Conservation (phyloP, 2,329 filamentous ascomycete species). For the Hypoxylon sp. region DNA sequence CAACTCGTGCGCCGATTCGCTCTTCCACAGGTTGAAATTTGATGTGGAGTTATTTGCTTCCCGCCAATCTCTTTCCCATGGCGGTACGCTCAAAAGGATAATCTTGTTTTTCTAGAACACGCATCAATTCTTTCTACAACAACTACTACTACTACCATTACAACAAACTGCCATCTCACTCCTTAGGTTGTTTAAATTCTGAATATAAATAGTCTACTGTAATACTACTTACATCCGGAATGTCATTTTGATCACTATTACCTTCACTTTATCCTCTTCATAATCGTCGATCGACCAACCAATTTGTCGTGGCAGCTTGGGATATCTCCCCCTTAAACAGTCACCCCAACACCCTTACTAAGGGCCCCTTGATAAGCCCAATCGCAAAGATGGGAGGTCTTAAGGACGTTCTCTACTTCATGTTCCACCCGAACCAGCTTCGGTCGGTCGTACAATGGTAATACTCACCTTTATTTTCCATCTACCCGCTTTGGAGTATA, state of each 20-base stretch:
- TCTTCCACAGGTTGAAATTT: constrained; percentile 32
- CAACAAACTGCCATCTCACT: constrained; percentile 5
- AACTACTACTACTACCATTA: neutral
- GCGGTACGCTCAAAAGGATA: constrained; percentile 22
- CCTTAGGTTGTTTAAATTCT: constrained; percentile 1
- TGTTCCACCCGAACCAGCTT: constrained; percentile 82
- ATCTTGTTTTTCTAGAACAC: constrained; percentile 34
- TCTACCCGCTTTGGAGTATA: constrained; percentile 13
- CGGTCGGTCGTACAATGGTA: constrained; percentile 92
- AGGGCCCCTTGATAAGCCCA: constrained; percentile 9
- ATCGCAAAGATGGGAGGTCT: constrained; percentile 67
- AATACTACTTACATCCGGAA: constrained; percentile 28
- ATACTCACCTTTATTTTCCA: constrained; percentile 43
- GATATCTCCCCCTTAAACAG: constrained; percentile 9
- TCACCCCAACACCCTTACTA: constrained; percentile 10
- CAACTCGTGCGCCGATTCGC: constrained; percentile 20
- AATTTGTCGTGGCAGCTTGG: neutral
- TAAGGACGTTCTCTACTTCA: constrained; percentile 75
- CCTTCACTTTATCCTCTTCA: neutral
- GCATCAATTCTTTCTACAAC: constrained; percentile 13
- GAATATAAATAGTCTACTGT: constrained; percentile 17
- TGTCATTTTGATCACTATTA: constrained; percentile 18
- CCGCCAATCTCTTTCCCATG: constrained; percentile 19
- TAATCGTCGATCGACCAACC: neutral
- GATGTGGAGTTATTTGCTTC: constrained; percentile 38